Conservation (phyloP, 169 alveolate genomes). For the Eimeria acervulina region DNA sequence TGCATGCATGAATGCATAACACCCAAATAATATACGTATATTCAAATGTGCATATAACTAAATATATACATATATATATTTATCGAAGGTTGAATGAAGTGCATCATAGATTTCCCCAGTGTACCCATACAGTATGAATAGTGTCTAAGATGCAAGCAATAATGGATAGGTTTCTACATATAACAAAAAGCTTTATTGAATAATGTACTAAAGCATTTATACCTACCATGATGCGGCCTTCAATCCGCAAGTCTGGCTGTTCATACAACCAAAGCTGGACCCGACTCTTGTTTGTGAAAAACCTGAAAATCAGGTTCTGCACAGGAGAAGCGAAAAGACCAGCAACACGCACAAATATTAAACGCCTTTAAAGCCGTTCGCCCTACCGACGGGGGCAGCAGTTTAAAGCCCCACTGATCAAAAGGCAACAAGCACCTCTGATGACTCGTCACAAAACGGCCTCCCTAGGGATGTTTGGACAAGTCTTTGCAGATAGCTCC, state of each 20-base stretch:
- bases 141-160: too few relatives aligned
- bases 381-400: not conserved
- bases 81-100: too few relatives aligned
- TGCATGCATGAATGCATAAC: too few relatives aligned
- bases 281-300: conserved; percentile 94
- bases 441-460: too few relatives aligned
- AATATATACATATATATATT: too few relatives aligned
- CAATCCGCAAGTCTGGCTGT: conserved; percentile 94
- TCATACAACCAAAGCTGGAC: conserved; percentile 98
- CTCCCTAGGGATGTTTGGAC: not conserved
- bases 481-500: not conserved
- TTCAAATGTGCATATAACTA: too few relatives aligned
- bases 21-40: too few relatives aligned
- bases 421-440: not conserved
- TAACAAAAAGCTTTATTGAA: not conserved
- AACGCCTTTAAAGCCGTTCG: not conserved
- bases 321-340: not conserved
- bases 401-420: not conserved
- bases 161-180: not conserved
- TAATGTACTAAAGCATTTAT: not conserved
- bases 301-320: conserved; percentile 96
- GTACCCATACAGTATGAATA: too few relatives aligned
- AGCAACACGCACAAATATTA: not conserved
- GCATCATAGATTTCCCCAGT: too few relatives aligned
- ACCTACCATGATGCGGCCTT: conserved; percentile 95